Evolutionary conservation across 2,329 filamentous ascomycete genomes (phyloP).

Genomic region (Hypoxylon sp.): DNA sequence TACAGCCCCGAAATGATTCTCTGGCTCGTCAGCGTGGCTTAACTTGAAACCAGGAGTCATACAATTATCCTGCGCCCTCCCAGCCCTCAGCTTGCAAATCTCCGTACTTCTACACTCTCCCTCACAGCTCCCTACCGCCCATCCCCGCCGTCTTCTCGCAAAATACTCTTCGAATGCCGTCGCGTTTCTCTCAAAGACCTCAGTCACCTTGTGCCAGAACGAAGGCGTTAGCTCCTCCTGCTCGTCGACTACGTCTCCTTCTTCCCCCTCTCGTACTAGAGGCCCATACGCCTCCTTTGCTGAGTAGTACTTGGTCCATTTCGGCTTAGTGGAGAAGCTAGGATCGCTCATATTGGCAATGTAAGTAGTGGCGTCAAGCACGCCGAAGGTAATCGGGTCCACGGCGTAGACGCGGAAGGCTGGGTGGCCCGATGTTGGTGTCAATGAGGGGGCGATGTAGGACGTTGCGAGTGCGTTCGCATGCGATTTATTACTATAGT

Average conservation of each 20-base stretch:
- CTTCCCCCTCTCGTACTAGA: conserved; percentile 56
- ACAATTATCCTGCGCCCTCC: conserved; percentile 68
- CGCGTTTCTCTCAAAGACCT: conserved; percentile 61
- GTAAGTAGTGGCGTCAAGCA: conserved; percentile 69
- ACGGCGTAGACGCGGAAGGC: conserved; percentile 72
- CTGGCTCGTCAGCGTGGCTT: conserved; percentile 45
- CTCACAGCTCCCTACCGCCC: conserved; percentile 53
- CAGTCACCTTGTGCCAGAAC: conserved; percentile 73
- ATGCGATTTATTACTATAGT: conserved; percentile 61
- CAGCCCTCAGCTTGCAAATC: conserved; percentile 68
- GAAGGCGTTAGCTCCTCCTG: conserved; percentile 65
- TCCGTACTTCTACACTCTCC: conserved; percentile 58
- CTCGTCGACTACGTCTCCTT: conserved; percentile 49
- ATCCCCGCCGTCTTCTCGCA: conserved; percentile 64
- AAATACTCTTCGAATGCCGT: conserved; percentile 63
- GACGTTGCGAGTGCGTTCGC: conserved; percentile 64
- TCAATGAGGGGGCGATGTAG: conserved; percentile 69
- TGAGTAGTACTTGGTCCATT: conserved; percentile 71
- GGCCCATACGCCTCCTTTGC: conserved; percentile 68
- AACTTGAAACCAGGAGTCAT: conserved; percentile 56
- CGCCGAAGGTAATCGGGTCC: conserved; percentile 69
- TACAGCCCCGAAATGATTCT: conserved; percentile 43
- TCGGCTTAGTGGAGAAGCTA: conserved; percentile 60
- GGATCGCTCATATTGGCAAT: conserved; percentile 65
- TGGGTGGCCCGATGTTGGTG: conserved; percentile 68